These are phyloP conservation scores for Candolleomyces aberdarensis DNA, from an alignment of 768 basidiomycete species.

Conservation along the genomic window DNA sequence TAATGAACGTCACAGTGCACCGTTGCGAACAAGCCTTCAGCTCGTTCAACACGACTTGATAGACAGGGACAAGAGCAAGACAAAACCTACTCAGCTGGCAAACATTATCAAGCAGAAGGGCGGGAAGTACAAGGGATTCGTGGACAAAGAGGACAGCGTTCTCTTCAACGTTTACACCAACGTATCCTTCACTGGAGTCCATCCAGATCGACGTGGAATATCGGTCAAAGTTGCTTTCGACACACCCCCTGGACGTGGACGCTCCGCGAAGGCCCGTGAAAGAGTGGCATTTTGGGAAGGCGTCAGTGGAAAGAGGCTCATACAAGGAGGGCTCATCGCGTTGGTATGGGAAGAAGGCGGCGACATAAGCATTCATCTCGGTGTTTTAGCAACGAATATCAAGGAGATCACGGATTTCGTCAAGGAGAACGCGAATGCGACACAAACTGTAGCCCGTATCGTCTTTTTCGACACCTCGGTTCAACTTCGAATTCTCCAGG, in stretches of 20 bases:
- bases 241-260: conserved; percentile 45
- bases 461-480: conserved; percentile 63
- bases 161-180: conserved; percentile 66
- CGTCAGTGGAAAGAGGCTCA: conserved; percentile 43
- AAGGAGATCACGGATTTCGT: conserved; percentile 39
- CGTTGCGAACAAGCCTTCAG: conserved; percentile 49
- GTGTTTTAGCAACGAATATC: conserved; percentile 32
- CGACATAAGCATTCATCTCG: conserved; percentile 39
- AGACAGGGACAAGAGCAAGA: conserved; percentile 9
- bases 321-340: conserved; percentile 51
- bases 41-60: conserved; percentile 46
- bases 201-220: conserved; percentile 39
- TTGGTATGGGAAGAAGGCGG: conserved; percentile 35
- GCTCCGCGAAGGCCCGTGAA: conserved; percentile 25
- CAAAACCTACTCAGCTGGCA: conserved; percentile 33
- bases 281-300: conserved; percentile 51
- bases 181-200: conserved; percentile 35
- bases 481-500: conserved; percentile 42
- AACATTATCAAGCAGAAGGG: conserved; percentile 50
- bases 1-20: conserved; percentile 35
- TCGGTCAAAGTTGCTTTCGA: conserved; percentile 36
- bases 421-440: conserved; percentile 16
- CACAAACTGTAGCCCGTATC: conserved; percentile 41
- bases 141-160: conserved; percentile 40
- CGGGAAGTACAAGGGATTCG: conserved; percentile 52